Base-by-base conservation (phyloP, 179 eudicot species). In the Beta lomatogona region DNA sequence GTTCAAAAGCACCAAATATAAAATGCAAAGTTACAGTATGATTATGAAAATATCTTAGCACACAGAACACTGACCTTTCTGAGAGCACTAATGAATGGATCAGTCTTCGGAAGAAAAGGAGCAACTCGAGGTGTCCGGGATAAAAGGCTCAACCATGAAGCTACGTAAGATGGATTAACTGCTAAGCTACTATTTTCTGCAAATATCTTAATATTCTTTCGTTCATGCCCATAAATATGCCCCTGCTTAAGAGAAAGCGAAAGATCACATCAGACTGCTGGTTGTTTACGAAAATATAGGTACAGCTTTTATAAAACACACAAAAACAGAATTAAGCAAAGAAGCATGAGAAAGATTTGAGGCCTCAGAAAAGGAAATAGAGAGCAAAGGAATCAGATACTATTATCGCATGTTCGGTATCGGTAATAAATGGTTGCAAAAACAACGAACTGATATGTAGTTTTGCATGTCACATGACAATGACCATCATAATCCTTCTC, bases 61-160 rank as follows among this genome's bases (percentile, higher is more conserved):
- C n/a, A 78, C 14, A 64, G 45, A 82, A 79, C 36, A 78, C 45
- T 81, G 77, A 92, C 99, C 98, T 89, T 92, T 88, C 89, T 90
- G 80, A 95, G 79, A 67, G 99, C 97, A 80, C 61, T 83, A 71
- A 94, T 86, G 77, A 95, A 80, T 7, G 99, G 95, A 79, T 95
- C 97, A 86, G 83, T 84, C 89, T 92, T 95, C 21, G 91, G 85
- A 44, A 95, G 93, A 86, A 94, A 95, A 68, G 99, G 98, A 58
- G 99, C 95, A 82, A 95, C 95, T 64, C 98, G 92, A 85, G 99
- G 93, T 22, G 99, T 94, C 75, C 86, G 88, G 45, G 99, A 95
- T 84, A 95, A 87, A 79, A 93, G 92, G 76, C 84, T 83, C 86
- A 91, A 83, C 97, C 98, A 92, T 19, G 98, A 90, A 58, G 79